Conservation (phyloP, 176 grass and related monocot genomes). For the Avena sativa region DNA sequence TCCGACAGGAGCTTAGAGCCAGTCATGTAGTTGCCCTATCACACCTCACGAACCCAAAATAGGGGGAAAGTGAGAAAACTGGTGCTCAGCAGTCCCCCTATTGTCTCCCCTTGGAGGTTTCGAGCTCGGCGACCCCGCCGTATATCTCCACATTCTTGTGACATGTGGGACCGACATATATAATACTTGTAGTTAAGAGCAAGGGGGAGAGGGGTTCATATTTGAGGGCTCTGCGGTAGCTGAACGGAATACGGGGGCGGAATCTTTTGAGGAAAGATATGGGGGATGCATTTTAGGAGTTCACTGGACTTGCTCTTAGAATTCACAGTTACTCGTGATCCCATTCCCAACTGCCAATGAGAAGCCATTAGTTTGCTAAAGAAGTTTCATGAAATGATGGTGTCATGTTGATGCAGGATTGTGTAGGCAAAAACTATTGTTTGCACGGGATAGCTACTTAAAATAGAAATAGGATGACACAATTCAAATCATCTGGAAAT, state of each 20-base stretch:
- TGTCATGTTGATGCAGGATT: not conserved
- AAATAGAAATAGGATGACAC: not conserved
- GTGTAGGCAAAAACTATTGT: constrained; percentile 8
- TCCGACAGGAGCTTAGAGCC: not conserved
- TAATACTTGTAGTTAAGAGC: too few relatives aligned
- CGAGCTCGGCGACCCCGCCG: too few relatives aligned
- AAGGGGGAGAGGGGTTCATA: too few relatives aligned
- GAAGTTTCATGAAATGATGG: not conserved
- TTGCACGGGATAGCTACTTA: constrained; percentile 18
- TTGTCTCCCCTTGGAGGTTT: too few relatives aligned
- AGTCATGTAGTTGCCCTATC: not conserved
- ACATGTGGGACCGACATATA: not conserved
- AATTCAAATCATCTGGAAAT: not conserved
- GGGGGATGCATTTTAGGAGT: not conserved
- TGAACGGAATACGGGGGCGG: too few relatives aligned
- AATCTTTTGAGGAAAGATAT: not conserved
- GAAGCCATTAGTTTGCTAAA: constrained; percentile 21
- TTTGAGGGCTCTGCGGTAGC: too few relatives aligned
- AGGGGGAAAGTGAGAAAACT: not conserved
- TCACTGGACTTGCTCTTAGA: not conserved
- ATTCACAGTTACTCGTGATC: constrained; percentile 18
- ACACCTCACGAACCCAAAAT: not conserved
- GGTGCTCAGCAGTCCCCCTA: not conserved
- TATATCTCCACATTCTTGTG: too few relatives aligned
- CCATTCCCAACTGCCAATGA: not conserved